These are phyloP conservation scores for Aspergillus funiculosus DNA, from an alignment of 495 filamentous ascomycete genomes.

Conservation along the genomic window DNA sequence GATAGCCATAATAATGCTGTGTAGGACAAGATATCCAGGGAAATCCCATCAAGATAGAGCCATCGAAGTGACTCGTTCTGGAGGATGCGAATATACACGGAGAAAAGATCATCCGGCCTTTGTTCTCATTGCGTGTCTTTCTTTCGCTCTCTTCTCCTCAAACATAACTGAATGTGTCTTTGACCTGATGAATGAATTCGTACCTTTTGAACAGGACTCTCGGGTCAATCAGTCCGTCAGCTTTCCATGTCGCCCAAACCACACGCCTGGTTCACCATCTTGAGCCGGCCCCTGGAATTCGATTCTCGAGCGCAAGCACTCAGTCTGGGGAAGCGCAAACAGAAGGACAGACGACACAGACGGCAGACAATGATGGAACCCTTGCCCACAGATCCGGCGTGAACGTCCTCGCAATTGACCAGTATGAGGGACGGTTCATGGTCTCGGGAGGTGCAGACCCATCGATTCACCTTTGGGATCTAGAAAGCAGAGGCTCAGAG, in stretches of 20 bases:
- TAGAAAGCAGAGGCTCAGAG: conserved; percentile 49
- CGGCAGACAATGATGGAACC: conserved; percentile 30
- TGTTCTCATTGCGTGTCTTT: too few relatives aligned
- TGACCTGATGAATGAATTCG: conserved; percentile 68
- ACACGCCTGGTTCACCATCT: conserved; percentile 55
- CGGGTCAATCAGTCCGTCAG: conserved; percentile 55
- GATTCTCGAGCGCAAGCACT: conserved; percentile 54
- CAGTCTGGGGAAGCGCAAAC: not conserved
- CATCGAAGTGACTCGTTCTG: too few relatives aligned
- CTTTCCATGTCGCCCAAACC: conserved; percentile 58
- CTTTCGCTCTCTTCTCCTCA: not conserved
- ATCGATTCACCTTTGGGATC: conserved; percentile 76
- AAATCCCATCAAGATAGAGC: too few relatives aligned
- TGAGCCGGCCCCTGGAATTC: conserved; percentile 55
- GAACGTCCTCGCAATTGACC: conserved; percentile 67
- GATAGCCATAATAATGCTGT: too few relatives aligned
- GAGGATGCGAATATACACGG: too few relatives aligned
- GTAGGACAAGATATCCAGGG: too few relatives aligned
- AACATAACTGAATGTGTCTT: not conserved
- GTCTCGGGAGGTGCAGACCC: conserved; percentile 78
- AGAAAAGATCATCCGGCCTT: too few relatives aligned
- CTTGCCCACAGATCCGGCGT: conserved; percentile 72
- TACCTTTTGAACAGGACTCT: conserved; percentile 66
- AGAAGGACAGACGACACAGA: conserved; percentile 16
- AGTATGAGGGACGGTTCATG: conserved; percentile 71